Conservation (phyloP, 805 yeast species). For the Debaryomyces castellii region DNA sequence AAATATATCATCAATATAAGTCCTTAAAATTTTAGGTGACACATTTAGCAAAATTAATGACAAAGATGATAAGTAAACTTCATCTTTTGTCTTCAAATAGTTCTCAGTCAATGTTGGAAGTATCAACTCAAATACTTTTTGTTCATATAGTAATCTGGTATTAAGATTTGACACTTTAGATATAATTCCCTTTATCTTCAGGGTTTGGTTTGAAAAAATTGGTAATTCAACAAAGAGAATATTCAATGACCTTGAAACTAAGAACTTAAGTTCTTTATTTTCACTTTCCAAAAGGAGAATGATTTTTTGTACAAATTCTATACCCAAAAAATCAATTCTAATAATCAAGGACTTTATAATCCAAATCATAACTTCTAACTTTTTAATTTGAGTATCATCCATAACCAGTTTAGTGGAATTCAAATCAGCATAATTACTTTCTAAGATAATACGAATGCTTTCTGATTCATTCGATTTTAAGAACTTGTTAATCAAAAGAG, state of each 20-base stretch:
- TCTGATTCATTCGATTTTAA: conserved; percentile 2
- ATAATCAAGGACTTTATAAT: conserved; percentile 66
- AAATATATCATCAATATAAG: conserved; percentile 60
- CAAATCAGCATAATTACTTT: conserved; percentile 5
- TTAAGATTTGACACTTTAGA: conserved; percentile 54
- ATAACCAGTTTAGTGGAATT: background rate
- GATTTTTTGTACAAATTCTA: conserved; percentile 18
- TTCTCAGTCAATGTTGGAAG: conserved; percentile 55
- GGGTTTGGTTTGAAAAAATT: conserved; percentile 49
- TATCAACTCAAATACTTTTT: conserved; percentile 64
- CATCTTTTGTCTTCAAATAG: conserved; percentile 42
- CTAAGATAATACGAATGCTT: conserved; percentile 4
- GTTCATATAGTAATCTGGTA: conserved; percentile 73
- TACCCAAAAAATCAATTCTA: conserved; percentile 46
- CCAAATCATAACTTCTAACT: conserved; percentile 67
- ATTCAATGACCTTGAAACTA: conserved; percentile 55
- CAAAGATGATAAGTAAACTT: conserved; percentile 62
- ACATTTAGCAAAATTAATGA: conserved; percentile 67
- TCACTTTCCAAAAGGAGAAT: conserved; percentile 25
- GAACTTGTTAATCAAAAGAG: conserved; percentile 53
- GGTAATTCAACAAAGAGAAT: conserved; percentile 68
- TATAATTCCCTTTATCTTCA: conserved; percentile 26
- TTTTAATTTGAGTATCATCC: conserved; percentile 4
- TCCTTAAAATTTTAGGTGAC: conserved; percentile 59
- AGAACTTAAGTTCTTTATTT: conserved; percentile 22